These are phyloP conservation scores for Dioscorea cayenensis DNA, from an alignment of 116 monocot genomes.

Conservation along the genomic window DNA sequence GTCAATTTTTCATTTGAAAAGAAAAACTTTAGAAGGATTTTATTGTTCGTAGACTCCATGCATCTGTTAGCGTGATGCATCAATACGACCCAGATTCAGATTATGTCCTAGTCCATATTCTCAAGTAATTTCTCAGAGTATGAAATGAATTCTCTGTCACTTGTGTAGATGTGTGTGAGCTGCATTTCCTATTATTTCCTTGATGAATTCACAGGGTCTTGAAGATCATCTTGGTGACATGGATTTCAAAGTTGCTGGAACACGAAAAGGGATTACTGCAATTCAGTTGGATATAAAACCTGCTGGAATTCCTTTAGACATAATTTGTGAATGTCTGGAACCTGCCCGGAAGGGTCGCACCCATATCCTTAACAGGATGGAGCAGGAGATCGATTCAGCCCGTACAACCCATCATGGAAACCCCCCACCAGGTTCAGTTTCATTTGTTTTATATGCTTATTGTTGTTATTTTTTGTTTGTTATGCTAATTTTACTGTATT, in stretches of 20 bases:
- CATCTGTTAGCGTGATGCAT: no score
- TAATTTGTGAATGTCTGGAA: constrained; percentile 86
- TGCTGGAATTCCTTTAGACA: constrained; percentile 91
- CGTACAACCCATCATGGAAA: constrained; percentile 51
- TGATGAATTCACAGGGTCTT: constrained; percentile 48
- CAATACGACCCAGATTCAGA: no score
- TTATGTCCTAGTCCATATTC: no score
- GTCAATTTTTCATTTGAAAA: no score
- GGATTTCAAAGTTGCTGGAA: constrained; percentile 99
- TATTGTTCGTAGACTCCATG: no score
- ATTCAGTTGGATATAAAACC: constrained; percentile 98
- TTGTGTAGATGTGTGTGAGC: background rate
- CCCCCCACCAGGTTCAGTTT: constrained; percentile 32
- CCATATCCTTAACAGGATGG: constrained; percentile 86
- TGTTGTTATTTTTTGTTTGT: background rate
- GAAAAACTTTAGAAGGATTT: no score
- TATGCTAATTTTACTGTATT: background rate
- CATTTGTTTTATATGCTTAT: background rate
- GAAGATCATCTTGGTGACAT: constrained; percentile 99
- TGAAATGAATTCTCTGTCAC: background rate
- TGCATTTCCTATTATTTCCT: background rate
- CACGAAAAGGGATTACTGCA: constrained; percentile 82
- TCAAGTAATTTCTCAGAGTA: no score
- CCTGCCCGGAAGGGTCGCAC: constrained; percentile 64
- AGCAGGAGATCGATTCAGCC: constrained; percentile 70